phyloP scores from a whole-genome alignment of 768 basidiomycete genomes.

The Serendipita indica region DNA sequence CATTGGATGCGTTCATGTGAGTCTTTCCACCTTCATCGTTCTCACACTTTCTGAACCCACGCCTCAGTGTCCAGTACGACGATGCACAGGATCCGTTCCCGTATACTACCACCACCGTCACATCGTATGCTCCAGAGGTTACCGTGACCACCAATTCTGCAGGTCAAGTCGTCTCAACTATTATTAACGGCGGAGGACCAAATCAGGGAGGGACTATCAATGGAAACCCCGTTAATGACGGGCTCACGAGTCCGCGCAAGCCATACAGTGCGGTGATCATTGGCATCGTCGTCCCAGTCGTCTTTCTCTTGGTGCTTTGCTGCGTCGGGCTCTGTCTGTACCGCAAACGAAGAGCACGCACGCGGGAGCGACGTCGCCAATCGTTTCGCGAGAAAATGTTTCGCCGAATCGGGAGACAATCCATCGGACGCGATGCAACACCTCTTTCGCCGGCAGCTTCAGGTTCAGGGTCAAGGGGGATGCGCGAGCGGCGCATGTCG shows the following conservation, averaged over 20 bases:
- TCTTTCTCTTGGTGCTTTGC: neutral
- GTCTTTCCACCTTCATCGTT: neutral
- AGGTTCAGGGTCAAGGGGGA: neutral
- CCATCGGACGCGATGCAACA: neutral
- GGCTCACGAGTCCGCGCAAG: neutral
- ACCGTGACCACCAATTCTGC: neutral
- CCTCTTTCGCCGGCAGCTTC: neutral
- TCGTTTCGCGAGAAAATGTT: neutral
- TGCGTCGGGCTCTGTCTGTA: neutral
- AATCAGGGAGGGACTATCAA: neutral
- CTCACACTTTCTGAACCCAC: neutral
- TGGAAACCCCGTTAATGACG: neutral
- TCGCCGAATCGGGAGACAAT: neutral
- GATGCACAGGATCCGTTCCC: neutral
- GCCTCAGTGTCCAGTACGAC: constrained; percentile 2
- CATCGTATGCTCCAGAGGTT: neutral
- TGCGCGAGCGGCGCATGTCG: neutral
- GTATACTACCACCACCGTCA: neutral
- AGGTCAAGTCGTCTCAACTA: neutral
- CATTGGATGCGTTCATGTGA: constrained; percentile 1
- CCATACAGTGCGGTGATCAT: neutral
- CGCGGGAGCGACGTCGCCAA: neutral
- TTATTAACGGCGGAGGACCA: neutral
- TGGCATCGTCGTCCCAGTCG: constrained; percentile 1
- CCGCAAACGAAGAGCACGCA: neutral